Conservation (phyloP, 2,329 filamentous ascomycete genomes). For the Boeremia exigua region DNA sequence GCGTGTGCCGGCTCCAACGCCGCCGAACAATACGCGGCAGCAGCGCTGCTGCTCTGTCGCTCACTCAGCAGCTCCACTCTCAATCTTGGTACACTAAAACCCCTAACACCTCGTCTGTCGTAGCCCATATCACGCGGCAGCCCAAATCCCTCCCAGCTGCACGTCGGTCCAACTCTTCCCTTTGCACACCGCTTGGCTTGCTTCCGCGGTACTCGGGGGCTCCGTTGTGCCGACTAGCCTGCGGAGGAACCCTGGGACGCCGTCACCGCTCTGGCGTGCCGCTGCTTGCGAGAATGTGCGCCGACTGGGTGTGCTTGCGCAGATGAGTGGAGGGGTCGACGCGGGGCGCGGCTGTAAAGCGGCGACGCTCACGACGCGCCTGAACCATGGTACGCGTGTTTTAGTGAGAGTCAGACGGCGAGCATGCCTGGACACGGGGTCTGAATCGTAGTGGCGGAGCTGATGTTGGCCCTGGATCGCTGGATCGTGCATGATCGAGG, state of each 20-base stretch:
- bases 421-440: constrained; percentile 1
- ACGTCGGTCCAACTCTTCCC: background rate
- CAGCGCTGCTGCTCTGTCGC: background rate
- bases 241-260: constrained; percentile 3
- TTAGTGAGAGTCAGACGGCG: constrained; percentile 8
- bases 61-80: constrained; percentile 16
- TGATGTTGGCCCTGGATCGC: background rate
- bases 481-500: constrained; percentile 1
- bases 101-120: constrained; percentile 12
- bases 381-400: constrained; percentile 13
- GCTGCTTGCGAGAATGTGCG: background rate
- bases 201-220: constrained; percentile 12
- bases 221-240: constrained; percentile 6
- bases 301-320: constrained; percentile 4
- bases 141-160: background rate
- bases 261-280: constrained; percentile 5
- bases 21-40: too few species aligned
- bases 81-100: constrained; percentile 19
- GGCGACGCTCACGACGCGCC: constrained; percentile 9
- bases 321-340: background rate
- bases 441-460: background rate
- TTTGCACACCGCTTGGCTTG: constrained; percentile 1
- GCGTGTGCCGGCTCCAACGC: too few species aligned
- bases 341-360: constrained; percentile 15
- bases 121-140: constrained; percentile 6